Evolutionary conservation across 257 asterid genomes (phyloP), one percentile per base, ranked within the genome.

Genomic region (Forsythia viridissima): DNA sequence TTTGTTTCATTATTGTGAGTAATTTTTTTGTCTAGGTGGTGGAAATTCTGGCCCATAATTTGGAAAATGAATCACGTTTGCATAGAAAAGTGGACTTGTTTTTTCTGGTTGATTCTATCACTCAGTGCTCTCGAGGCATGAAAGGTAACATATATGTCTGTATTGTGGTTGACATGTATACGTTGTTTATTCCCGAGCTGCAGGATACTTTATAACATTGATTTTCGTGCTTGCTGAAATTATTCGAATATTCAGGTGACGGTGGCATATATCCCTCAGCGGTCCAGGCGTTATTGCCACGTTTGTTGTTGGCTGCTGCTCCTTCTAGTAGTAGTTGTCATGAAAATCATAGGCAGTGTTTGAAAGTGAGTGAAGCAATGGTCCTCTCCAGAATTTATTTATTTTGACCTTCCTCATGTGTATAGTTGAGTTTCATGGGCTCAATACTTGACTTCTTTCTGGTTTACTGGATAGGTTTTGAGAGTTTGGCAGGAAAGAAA

Each of bases 401-500:
- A 21, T 69, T 69, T 68, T 77, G 67, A 65, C 59, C 10, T 74
- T 51, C 69, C 67, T 74, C 44, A 24, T 24, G 13, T 34, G 46
- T 41, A 16, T 77, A 43, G 61, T 15, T 74, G 46, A 59, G 18
- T 43, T 75, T 74, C 8, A 8, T 67, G 70, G 40, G 41, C 24
- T 24, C 38, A 46, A 43, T 34, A 24, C 59, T 81, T 15, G 41
- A 76, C 44, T 74, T 38, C 73, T 42, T 65, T 34, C 71, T 77
- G 76, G 51, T 36, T 77, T 80, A 66, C 73, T 82, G 74, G 81
- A 77, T 86, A 94, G 98, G 98, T 94, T 84, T 89, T 94, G 89
- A 92, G 84, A 87, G 98, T 92, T 77, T 94, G 98, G 98, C 94
- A 87, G 86, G 97, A 94, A 76, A 90, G 97, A 69, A 94, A 86